Base-by-base conservation (phyloP, 192 early-diverging fungal species). In the Radiomyces spectabilis region DNA sequence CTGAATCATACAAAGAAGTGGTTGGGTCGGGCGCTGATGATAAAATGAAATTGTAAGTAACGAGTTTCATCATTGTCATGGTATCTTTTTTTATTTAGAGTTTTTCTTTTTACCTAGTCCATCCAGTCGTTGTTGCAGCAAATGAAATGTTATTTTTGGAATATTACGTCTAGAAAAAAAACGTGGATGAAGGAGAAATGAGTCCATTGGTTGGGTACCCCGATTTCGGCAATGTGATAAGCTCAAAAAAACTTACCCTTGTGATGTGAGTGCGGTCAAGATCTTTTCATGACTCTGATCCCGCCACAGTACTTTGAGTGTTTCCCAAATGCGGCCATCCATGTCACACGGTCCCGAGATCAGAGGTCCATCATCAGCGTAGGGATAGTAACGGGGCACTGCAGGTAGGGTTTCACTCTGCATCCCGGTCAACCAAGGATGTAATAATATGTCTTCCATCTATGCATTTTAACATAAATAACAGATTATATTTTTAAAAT, bases 291-390 rank as follows among this genome's bases (percentile, higher is more conserved):
- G 42, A 29, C 32, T 40, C 18, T 37, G 22, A 21, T 62, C 51
- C 10, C 45, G 29, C 60, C 60, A 62, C n/a, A 62, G 37, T 10
- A 62, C 43, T 27, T 53, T 51, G 26, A 62, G 52, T 13, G 60
- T 62, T 33, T 62, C 60, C 60, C 60, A 62, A 15, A 48, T 53
- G 5, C 45, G 42, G 1, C 60, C 60, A 16, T 62, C 60, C 0
- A 62, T 22, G 33, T 62, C 60, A 26, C 25, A 16, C 25, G 29
- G 24, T 10, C 38, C 16, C 9, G 39, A 38, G n/a, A 60, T 34
- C 31, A 62, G 12, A 13, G 60, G n/a, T n/a, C n/a, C n/a, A n/a
- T n/a, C n/a, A n/a, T n/a, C n/a, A n/a, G n/a, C n/a, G n/a, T n/a
- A n/a, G n/a, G n/a, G n/a, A n/a, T n/a, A n/a, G n/a, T n/a, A n/a